Conservation (phyloP, 2,329 filamentous ascomycete species). For the Ophiocordyceps camponoti-leonardi region DNA sequence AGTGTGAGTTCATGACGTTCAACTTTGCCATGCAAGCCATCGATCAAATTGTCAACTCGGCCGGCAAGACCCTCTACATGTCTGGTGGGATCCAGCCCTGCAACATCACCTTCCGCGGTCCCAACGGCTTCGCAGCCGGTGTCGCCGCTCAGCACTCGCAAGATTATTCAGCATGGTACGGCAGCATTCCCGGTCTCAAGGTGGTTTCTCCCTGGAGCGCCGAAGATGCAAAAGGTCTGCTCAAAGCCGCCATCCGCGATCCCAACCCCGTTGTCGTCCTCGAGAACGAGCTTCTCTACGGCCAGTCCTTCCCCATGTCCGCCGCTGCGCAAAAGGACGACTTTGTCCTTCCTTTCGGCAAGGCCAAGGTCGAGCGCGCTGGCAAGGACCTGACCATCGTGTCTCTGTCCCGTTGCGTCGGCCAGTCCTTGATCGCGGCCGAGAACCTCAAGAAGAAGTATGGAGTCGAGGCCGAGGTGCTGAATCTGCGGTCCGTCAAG, state of each 20-base stretch:
- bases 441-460: constrained; percentile 92
- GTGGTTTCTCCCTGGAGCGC: constrained; percentile 92
- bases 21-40: constrained; percentile 99
- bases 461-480: constrained; percentile 85
- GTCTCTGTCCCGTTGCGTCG: constrained; percentile 85
- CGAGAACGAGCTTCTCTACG: constrained; percentile 85
- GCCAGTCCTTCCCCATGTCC: constrained; percentile 90
- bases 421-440: constrained; percentile 75
- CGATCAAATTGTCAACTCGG: constrained; percentile 98
- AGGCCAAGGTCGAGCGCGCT: constrained; percentile 94
- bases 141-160: constrained; percentile 97
- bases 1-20: constrained; percentile 99
- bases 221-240: constrained; percentile 92
- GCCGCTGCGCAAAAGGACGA: constrained; percentile 90
- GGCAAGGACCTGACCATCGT: constrained; percentile 96
- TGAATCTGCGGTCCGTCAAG: constrained; percentile 97
- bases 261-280: constrained; percentile 91
- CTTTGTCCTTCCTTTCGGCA: constrained; percentile 93
- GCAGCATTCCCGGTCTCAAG: constrained; percentile 92
- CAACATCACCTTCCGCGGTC: constrained; percentile 98
- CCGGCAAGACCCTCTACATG: constrained; percentile 99
- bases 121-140: constrained; percentile 93
- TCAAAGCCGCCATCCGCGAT: constrained; percentile 96
- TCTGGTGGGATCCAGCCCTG: constrained; percentile 98
- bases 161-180: constrained; percentile 98